Base-by-base conservation (phyloP, 1,284 basidiomycete genomes). In the Heliocybe sulcata region DNA sequence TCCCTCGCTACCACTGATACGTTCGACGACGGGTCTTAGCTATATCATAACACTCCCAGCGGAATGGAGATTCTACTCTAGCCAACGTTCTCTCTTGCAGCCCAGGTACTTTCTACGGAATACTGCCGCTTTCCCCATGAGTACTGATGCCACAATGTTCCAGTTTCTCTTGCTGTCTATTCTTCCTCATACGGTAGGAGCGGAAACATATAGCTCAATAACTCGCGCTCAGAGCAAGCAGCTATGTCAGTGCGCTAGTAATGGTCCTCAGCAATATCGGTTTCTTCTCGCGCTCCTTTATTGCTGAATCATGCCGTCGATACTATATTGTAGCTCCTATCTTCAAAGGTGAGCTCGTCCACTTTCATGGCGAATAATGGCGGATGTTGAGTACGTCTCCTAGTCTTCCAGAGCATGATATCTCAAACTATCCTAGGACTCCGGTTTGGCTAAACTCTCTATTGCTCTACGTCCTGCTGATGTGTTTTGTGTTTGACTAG, bases 31-130 rank as follows among this genome's bases (percentile, higher is more conserved):
- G 9, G 16, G 9, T 35, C 9, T 23, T 57, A 75, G 73, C 56
- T 75, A 73, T 58, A 6, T 75, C 51, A 58, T 72, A 58, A 75
- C 74, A 9, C 52, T 75, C 9, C 75, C 73, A 31, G 69, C 70
- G 6, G 73, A 75, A 59, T 61, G 65, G 60, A 64, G 73, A 50
- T 72, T 76, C 55, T 75, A 76, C 62, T 64, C 60, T 55, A 67
- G 65, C 53, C 73, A 75, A 56, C 35, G 63, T 31, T 58, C 59
- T 38, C 48, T 70, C 12, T 27, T 58, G 10, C 68, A 59, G 55
- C 64, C 60, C 25, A 68, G 69, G 67, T 71, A 45, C 56, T 29
- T 38, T 9, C 33, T 35, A 9, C 45, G 9, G 9, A 19, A 47
- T 35, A 9, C 10, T 22, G 25, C 14, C 47, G 20, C 19, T 35